A percentile compares a stretch with the other conserved stretches of the same genome.
Evolutionary conservation across 306 rosid genomes (phyloP).

Genomic region (Fragaria iinumae): DNA sequence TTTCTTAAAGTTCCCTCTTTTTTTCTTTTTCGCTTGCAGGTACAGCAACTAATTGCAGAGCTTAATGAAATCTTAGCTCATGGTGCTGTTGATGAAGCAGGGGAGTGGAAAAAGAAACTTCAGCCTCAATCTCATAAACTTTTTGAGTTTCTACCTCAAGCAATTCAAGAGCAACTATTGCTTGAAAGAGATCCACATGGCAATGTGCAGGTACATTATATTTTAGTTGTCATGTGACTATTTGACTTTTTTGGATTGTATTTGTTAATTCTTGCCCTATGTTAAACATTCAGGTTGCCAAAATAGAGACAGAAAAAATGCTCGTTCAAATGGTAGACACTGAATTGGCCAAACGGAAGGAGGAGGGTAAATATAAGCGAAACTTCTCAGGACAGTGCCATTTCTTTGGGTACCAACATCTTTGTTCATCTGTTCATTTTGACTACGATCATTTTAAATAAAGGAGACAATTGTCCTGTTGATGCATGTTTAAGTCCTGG

Average conservation of each 20-base stretch:
- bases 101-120: conserved; percentile 89
- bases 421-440: background rate
- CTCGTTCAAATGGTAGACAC: conserved; percentile 88
- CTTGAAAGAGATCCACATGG: conserved; percentile 98
- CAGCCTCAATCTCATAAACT: conserved; percentile 61
- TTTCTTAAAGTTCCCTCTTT: background rate
- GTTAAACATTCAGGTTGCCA: conserved; percentile 63
- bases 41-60: conserved; percentile 84
- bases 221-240: conserved; percentile 4
- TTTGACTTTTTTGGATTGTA: conserved; percentile 7
- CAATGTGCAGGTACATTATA: conserved; percentile 70
- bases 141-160: conserved; percentile 76
- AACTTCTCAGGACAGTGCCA: conserved; percentile 74
- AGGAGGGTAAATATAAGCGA: conserved; percentile 52
- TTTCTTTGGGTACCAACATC: conserved; percentile 67
- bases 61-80: conserved; percentile 78
- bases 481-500: background rate
- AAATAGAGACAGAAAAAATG: conserved; percentile 93
- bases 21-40: conserved; percentile 46
- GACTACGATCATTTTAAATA: background rate
- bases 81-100: conserved; percentile 69
- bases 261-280: background rate
- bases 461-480: background rate
- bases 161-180: conserved; percentile 90
- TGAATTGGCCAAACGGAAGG: conserved; percentile 69